phyloP scores from a whole-genome alignment of 2,329 filamentous ascomycete genomes.

The Incumbomyces lentus region DNA sequence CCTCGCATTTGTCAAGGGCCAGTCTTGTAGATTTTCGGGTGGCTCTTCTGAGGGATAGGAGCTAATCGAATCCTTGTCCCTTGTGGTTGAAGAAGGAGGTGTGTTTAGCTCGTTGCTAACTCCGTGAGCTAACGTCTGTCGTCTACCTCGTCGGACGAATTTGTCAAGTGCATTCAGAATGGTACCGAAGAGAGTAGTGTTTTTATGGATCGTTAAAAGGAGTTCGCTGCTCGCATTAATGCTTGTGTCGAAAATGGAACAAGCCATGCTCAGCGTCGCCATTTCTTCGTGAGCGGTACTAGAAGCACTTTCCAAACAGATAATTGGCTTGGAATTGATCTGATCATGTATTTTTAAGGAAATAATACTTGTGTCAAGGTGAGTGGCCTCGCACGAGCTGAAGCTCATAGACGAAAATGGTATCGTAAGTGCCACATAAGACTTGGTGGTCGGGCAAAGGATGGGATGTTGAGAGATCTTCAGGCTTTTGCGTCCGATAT shows the following conservation, averaged over 20 bases:
- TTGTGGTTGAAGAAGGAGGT: too few relatives aligned
- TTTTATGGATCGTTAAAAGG: too few relatives aligned
- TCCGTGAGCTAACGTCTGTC: too few relatives aligned
- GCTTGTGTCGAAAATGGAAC: not conserved
- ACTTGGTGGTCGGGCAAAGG: not conserved
- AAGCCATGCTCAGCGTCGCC: not conserved
- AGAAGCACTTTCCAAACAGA: not conserved
- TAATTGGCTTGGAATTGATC: not conserved
- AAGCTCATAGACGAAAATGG: not conserved
- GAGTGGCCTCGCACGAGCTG: not conserved
- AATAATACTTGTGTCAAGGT: not conserved
- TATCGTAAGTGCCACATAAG: not conserved
- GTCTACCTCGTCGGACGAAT: too few relatives aligned
- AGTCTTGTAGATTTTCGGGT: too few relatives aligned
- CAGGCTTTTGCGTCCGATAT: not conserved
- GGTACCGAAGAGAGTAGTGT: too few relatives aligned
- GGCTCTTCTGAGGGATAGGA: too few relatives aligned
- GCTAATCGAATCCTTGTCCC: too few relatives aligned
- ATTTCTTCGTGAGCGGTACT: not conserved
- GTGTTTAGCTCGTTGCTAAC: too few relatives aligned
- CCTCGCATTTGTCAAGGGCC: too few relatives aligned
- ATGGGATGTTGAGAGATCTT: not conserved
- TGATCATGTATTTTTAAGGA: not conserved
- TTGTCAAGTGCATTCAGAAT: too few relatives aligned
- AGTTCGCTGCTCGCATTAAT: not conserved